Evolutionary conservation across 176 grass and related monocot species (phyloP).

Genomic region (Sorghum bicolor): Sorghum_bicolor_NCBIv3 NC_012873.2:6521501-6522000

Average conservation of each 20-base stretch:
- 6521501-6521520: constrained; percentile 40
- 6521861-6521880: not conserved
- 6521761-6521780: not conserved
- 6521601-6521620: constrained; percentile 99
- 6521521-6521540: constrained; percentile 64
- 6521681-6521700: constrained; percentile 90
- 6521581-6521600: constrained; percentile 84
- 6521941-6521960: not conserved
- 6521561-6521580: constrained; percentile 72
- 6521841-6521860: not conserved
- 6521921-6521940: not conserved
- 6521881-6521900: not conserved
- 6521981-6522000: not conserved
- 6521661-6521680: constrained; percentile 90
- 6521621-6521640: constrained; percentile 77
- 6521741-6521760: not conserved
- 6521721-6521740: constrained; percentile 29
- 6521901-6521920: not conserved
- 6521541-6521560: constrained; percentile 80
- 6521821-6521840: not conserved
- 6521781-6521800: constrained; percentile 29
- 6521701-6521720: constrained; percentile 68
- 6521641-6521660: constrained; percentile 97
- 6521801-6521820: not conserved
- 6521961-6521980: not conserved